Conservation (phyloP, 768 basidiomycete species). For the Suillus spraguei region DNA sequence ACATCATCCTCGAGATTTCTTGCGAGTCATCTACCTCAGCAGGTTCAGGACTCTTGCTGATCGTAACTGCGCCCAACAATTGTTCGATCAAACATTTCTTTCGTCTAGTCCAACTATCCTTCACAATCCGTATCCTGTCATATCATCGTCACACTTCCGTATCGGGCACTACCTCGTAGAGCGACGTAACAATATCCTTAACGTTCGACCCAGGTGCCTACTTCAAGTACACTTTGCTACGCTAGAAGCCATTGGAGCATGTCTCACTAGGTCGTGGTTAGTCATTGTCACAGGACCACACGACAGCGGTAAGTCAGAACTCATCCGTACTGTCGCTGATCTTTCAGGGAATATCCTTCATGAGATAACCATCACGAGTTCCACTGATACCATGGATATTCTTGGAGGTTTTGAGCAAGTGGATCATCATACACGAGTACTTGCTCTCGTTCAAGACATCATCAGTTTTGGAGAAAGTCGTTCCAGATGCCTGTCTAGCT, state of each 20-base stretch:
- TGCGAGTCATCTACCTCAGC: slow-evolving; percentile 77
- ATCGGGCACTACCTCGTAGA: slow-evolving; percentile 60
- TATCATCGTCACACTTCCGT: slow-evolving; percentile 53
- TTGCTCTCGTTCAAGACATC: slow-evolving; percentile 42
- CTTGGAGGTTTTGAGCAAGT: slow-evolving; percentile 96
- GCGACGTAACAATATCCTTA: slow-evolving; percentile 35
- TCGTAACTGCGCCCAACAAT: slow-evolving; percentile 46
- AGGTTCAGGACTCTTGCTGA: slow-evolving; percentile 83
- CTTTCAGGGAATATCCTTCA: slow-evolving; percentile 67
- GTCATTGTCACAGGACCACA: slow-evolving; percentile 82
- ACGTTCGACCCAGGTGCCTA: slow-evolving; percentile 49
- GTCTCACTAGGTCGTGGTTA: slow-evolving; percentile 79
- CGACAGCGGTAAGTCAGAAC: slow-evolving; percentile 76
- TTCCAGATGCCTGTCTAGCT: slow-evolving; percentile 37
- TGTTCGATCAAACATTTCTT: slow-evolving; percentile 60
- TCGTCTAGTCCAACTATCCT: slow-evolving; percentile 36
- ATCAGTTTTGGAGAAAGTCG: slow-evolving; percentile 40
- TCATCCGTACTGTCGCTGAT: slow-evolving; percentile 71
- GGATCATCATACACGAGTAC: slow-evolving; percentile 48
- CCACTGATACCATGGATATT: slow-evolving; percentile 92
- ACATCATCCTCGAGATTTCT: slow-evolving; percentile 59
- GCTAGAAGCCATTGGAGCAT: slow-evolving; percentile 75
- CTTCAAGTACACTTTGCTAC: slow-evolving; percentile 64
- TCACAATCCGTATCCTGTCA: slow-evolving; percentile 37
- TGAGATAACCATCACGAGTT: slow-evolving; percentile 79